Evolutionary conservation across 257 asterid species (phyloP), one percentile per base, ranked within the genome.

Genomic region (Ocimum tenuiflorum): DNA sequence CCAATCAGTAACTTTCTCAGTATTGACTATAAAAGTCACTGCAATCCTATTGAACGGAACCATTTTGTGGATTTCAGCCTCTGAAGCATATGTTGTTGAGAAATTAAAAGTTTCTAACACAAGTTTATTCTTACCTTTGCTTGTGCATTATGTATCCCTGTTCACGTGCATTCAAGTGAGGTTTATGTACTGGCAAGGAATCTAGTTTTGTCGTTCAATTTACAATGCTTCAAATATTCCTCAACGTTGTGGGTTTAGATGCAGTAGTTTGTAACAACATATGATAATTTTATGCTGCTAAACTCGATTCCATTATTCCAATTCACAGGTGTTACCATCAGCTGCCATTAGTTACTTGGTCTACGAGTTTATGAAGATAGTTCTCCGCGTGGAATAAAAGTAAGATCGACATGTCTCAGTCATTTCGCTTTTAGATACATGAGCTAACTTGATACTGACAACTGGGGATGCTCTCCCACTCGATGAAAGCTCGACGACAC

Each of bases 261-360:
- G 60, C 8, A 13, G 8, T 39, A 56, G 7, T n/a, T 54, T 19
- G 7, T 18, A 4, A 2, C 31, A 27, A 27, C 3, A 27, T 27
- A 27, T 27, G 31, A 27, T 27, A 4, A 46, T 48, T 23, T 10
- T 31, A 22, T 0, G 53, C 7, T 27, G 8, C 49, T 51, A 55
- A 72, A 35, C 59, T 20, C 6, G 18, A n/a, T 33, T 57, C 60
- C 20, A 46, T 4, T 48, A 35, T 62, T 27, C 31, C 31, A 27
- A 27, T 27, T 57, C 65, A n/a, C 91, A 92, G 99, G 99, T 94
- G 52, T 76, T 94, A 51, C 97, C 99, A 63, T 94, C 97, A 35
- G 97, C 99, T 73, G 95, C 97, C 69, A 90, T 94, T 60, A 89
- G 97, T 74, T 94, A 89, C 77, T 83, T 94, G 72, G 90, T 89